Conservation (phyloP, 2,329 filamentous ascomycete species). For the Zasmidium cellare region DNA sequence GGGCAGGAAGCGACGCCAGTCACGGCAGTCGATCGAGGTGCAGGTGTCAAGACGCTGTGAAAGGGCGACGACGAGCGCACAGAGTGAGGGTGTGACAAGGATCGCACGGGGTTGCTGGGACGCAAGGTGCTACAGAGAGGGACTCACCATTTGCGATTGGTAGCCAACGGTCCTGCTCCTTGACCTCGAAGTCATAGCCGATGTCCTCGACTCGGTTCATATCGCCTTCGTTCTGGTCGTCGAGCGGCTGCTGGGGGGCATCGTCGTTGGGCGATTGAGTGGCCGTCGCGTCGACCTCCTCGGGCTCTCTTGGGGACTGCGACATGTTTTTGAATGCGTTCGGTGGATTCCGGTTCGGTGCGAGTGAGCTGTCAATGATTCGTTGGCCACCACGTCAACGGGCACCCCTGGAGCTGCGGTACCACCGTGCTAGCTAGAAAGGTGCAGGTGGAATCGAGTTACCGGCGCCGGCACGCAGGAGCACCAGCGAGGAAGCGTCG, state of each 20-base stretch:
- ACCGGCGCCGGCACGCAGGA: constrained; percentile 23
- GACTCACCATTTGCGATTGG: constrained; percentile 99
- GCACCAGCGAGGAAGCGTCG: constrained; percentile 15
- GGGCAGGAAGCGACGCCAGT: constrained; percentile 28
- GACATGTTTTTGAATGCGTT: constrained; percentile 74
- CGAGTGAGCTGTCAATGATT: constrained; percentile 35
- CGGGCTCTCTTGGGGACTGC: constrained; percentile 79
- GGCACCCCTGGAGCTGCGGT: constrained; percentile 25
- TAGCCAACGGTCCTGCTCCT: constrained; percentile 99
- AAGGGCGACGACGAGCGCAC: constrained; percentile 24
- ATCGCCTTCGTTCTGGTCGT: constrained; percentile 63
- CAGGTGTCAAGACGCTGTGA: constrained; percentile 29
- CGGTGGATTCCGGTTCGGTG: constrained; percentile 22
- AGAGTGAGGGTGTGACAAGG: constrained; percentile 28
- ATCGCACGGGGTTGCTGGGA: constrained; percentile 23
- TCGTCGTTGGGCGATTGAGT: constrained; percentile 85
- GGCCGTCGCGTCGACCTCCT: constrained; percentile 72
- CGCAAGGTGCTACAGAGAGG: constrained; percentile 27
- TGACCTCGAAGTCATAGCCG: constrained; percentile 95
- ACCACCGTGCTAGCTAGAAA: constrained; percentile 21
- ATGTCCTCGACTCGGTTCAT: constrained; percentile 43
- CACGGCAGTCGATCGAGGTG: constrained; percentile 29
- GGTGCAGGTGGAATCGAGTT: constrained; percentile 26
- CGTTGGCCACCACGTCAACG: constrained; percentile 31
- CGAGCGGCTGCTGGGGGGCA: constrained; percentile 84